phyloP scores from a whole-genome alignment of 2,329 filamentous ascomycete species.

The Cordyceps pruinosa region DNA sequence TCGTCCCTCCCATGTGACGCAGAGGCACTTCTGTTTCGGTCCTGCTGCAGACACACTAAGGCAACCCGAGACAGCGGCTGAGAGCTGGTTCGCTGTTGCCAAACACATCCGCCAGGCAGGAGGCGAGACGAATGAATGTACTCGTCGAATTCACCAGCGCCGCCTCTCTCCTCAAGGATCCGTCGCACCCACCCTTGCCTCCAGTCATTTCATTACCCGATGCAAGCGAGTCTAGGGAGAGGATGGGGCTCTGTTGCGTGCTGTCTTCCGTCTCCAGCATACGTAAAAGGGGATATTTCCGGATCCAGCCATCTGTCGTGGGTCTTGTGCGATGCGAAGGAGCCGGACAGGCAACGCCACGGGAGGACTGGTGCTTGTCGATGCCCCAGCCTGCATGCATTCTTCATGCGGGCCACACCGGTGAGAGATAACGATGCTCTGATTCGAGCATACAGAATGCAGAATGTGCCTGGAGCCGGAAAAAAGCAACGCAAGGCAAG shows the following conservation, averaged over 20 bases:
- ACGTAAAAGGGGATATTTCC: constrained; percentile 1
- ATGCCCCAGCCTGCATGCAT: not conserved
- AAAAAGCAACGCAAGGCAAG: not conserved
- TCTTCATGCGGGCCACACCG: not conserved
- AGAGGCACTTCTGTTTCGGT: constrained; percentile 1
- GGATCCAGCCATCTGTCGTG: not conserved
- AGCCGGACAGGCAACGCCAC: not conserved
- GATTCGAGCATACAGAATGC: not conserved
- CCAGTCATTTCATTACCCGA: not conserved
- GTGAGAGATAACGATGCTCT: not conserved
- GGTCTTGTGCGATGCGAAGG: not conserved
- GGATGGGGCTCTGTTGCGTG: not conserved
- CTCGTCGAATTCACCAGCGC: too few species aligned
- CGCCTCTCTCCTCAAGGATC: not conserved
- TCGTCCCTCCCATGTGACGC: constrained; percentile 5
- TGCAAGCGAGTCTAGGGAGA: not conserved
- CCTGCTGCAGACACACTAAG: constrained; percentile 5
- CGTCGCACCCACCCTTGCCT: not conserved
- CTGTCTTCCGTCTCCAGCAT: not conserved
- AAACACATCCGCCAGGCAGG: not conserved
- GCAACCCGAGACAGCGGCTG: not conserved
- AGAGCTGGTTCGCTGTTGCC: not conserved
- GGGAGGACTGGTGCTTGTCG: not conserved
- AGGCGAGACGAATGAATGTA: too few species aligned
- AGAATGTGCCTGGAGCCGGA: not conserved